phyloP scores from a whole-genome alignment of 306 rosid species.

The Prunus davidiana region DNA sequence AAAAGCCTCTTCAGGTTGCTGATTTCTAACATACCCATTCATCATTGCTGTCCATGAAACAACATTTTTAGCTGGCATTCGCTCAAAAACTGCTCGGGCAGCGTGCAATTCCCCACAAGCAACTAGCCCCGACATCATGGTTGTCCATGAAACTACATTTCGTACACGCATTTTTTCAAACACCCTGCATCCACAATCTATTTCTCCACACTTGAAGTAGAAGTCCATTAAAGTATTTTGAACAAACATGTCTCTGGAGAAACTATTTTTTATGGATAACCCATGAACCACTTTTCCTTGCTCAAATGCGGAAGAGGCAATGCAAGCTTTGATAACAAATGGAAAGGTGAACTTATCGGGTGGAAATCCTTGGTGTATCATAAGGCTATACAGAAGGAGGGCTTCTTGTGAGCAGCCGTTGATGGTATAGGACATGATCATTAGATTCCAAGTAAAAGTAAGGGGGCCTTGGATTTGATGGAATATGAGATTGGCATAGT shows the following conservation, averaged over 20 bases:
- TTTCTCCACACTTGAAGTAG: constrained; percentile 44
- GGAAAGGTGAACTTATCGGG: constrained; percentile 75
- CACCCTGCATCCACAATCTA: constrained; percentile 45
- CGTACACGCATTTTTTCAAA: constrained; percentile 59
- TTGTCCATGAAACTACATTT: constrained; percentile 61
- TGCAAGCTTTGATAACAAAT: constrained; percentile 59
- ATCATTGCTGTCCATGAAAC: constrained; percentile 76
- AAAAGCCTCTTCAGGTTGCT: constrained; percentile 47
- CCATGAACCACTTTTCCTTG: constrained; percentile 46
- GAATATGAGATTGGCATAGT: constrained; percentile 48
- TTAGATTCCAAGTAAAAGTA: constrained; percentile 68
- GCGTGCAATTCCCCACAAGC: constrained; percentile 37
- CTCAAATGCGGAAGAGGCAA: constrained; percentile 26
- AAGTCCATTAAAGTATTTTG: constrained; percentile 61
- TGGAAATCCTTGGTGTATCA: constrained; percentile 40
- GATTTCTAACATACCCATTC: constrained; percentile 47
- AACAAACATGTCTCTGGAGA: constrained; percentile 47
- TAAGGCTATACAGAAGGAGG: constrained; percentile 40
- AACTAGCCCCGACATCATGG: constrained; percentile 49
- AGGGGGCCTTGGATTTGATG: constrained; percentile 42
- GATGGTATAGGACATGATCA: constrained; percentile 45
- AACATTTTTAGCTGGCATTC: constrained; percentile 56
- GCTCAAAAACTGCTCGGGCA: constrained; percentile 48
- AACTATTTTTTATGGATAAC: constrained; percentile 42
- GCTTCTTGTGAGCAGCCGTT: constrained; percentile 42